Base-by-base conservation (phyloP, 192 early-diverging fungal species). In the Coemansia guatemalensis region DNA sequence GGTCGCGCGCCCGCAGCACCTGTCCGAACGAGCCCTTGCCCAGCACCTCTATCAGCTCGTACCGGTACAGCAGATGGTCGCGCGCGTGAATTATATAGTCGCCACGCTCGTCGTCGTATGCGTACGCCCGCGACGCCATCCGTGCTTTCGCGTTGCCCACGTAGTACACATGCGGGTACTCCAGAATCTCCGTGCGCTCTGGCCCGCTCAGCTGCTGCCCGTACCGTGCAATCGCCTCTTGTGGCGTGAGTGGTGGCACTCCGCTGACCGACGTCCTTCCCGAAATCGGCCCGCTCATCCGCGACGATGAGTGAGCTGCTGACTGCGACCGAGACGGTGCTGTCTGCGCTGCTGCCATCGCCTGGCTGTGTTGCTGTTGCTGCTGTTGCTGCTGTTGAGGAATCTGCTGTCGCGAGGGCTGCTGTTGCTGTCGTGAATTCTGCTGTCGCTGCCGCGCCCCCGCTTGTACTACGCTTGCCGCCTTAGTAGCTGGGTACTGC, bases 1-100 rank as follows among this genome's bases (percentile, higher is more conserved):
- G 96, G 77, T 99, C 96, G 60, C 86, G 89, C 63, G 93, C 95
- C 58, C 93, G 93, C 62, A 95, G 83, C 8, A 97, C 95, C 63
- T 97, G 94, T 14, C 96, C 96, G 75, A 99, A 99, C 8, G 92
- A 90, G 12, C 92, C 93, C 72, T 98, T 95, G 56, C 97, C 97
- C 41, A 99, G 76, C 53, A 92, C 81, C 20, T 91, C 90, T 48
- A 96, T 56, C 24, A 99, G 81, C 74, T 99, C 97, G 78, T 97
- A 99, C 8, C 97, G 87, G 77, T 93, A 99, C 30, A 87, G 56
- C 44, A 96, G 68, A 78, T 99, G 97, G 81, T 99, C 97, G 62
- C 93, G 89, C 44, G 80, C 82, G 24, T 91, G 85, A 20, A 97
- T 84, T 48, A 89, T 83, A 57, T 96, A 96, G 62, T 99, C 97